Evolutionary conservation across 2,329 filamentous ascomycete genomes (phyloP), one percentile per base, ranked within the genome.

Genomic region (Allantophomopsis lycopodina): DNA sequence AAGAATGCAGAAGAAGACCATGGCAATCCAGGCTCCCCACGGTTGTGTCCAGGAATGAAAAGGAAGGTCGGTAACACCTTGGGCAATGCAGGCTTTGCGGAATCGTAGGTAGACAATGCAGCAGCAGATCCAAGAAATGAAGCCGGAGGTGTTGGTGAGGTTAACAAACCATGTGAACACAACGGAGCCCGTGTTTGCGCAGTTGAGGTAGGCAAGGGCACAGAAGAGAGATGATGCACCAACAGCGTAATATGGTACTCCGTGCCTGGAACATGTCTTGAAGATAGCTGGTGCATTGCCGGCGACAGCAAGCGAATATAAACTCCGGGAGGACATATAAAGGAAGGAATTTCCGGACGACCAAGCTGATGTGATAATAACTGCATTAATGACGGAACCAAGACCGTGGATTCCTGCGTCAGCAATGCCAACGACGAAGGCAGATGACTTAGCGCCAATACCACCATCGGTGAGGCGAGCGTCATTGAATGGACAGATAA

Each of bases 51-150:
- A 51, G n/a, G 66, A 71, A 20, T 57, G 57, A 48, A 73, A 79
- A 1, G 74, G 70, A 5, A 73, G 59, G 3, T 55, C 53, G 13
- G 43, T 49, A 20, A 72, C 56, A 7, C 61, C 59, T 40, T 74
- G 69, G 1, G 50, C 54, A 1, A 50, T 40, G 21, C 54, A 54
- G 0, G 69, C 70, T 37, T 69, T 70, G 47, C 64, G 64, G 61
- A 80, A 80, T 2, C 69, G 68, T 28, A 76, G 58, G 53, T 71
- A 76, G 8, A 75, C 65, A 44, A 76, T 61, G 43, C 65, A 67
- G 45, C 68, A 65, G 45, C 60, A 62, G 45, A 65, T 62, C 71
- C 70, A 75, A 8, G 64, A 68, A 42, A 72, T 69, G 48, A 69
- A 61, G 4, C 64, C 68, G 1, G 65, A 66, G 4, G 67, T 65